These are phyloP conservation scores for Vickermania spadyakhi DNA, from an alignment of 208 protist genomes.

Conservation along the genomic window DNA sequence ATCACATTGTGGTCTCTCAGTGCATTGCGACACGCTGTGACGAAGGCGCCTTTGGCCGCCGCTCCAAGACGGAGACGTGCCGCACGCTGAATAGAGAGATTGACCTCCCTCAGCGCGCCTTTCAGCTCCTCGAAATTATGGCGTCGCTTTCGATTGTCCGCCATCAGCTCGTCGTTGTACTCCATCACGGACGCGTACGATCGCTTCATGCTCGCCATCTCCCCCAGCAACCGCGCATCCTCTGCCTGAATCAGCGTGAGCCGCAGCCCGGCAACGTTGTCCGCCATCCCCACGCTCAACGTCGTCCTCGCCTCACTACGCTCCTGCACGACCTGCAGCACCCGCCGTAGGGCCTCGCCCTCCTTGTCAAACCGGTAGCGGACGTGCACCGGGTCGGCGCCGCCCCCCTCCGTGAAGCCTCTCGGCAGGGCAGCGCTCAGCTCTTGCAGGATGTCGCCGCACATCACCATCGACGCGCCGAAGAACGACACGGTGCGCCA, in stretches of 20 bases:
- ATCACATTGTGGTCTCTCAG: conserved; percentile 76
- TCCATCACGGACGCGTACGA: conserved; percentile 80
- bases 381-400: conserved; percentile 11
- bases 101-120: conserved; percentile 78
- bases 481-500: conserved; percentile 39
- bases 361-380: conserved; percentile 78
- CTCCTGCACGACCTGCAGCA: conserved; percentile 77
- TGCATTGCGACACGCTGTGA: conserved; percentile 72
- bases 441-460: conserved; percentile 78
- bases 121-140: conserved; percentile 90
- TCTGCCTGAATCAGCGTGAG: conserved; percentile 87
- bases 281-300: conserved; percentile 92
- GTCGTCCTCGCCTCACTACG: conserved; percentile 79
- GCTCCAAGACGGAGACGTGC: conserved; percentile 77
- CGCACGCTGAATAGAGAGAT: conserved; percentile 89
- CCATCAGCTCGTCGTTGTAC: conserved; percentile 82
- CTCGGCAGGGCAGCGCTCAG: conserved; percentile 39
- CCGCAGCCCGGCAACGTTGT: conserved; percentile 80
- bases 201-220: conserved; percentile 74
- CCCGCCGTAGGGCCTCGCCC: conserved; percentile 28
- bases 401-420: conserved; percentile 14
- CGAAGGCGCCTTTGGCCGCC: conserved; percentile 35
- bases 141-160: conserved; percentile 89
- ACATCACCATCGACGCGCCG: conserved; percentile 67
- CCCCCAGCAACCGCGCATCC: conserved; percentile 84